Base-by-base conservation (phyloP, 192 early-diverging fungal genomes). In the Coemansia sp. region DNA sequence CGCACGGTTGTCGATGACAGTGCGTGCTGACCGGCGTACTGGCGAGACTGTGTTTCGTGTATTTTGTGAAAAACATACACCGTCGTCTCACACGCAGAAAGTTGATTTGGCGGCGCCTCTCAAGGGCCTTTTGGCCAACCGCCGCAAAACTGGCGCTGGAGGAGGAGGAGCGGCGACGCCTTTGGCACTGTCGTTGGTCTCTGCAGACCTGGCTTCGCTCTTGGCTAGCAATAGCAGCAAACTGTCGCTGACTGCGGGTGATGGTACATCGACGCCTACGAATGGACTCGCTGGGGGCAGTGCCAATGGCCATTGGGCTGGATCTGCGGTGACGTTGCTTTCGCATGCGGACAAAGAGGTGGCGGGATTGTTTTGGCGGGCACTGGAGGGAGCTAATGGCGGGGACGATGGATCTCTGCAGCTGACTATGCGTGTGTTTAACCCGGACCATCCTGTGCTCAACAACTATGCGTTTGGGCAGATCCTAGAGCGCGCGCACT, bases 21-120 rank as follows among this genome's bases (percentile, higher is more conserved):
- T 92, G 63, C 86, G 88, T 32, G 56, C 83, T 9, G 84, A 82
- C 32, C 67, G 67, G 33, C 69, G 72, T 21, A 80, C 84, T 43
- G 82, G 79, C 18, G 89, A 94, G 34, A 70, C 87, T 15, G 69
- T 85, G 17, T 82, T 89, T 29, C 80, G 85, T 14, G 87, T 88
- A 5, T 95, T 84, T 55, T 99, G 97, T 67, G 94, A 98, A 66
- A 86, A 87, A 58, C 97, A 99, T 63, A 85, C 89, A 18, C 97
- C 95, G 12, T 81, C 88, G 65, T 62, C 74, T 35, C 58, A 68
- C 34, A 18, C 58, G 32, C 62, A 55, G n/a, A 26, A 39, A 10
- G 53, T 77, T 10, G 78, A 81, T 39, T 32, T 74, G 24, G 35
- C 32, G 9, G 75, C 63, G 17, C 77, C 70, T 46, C 63, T 71